Conservation (phyloP, 306 rosid genomes). For the Geum urbanum region DNA sequence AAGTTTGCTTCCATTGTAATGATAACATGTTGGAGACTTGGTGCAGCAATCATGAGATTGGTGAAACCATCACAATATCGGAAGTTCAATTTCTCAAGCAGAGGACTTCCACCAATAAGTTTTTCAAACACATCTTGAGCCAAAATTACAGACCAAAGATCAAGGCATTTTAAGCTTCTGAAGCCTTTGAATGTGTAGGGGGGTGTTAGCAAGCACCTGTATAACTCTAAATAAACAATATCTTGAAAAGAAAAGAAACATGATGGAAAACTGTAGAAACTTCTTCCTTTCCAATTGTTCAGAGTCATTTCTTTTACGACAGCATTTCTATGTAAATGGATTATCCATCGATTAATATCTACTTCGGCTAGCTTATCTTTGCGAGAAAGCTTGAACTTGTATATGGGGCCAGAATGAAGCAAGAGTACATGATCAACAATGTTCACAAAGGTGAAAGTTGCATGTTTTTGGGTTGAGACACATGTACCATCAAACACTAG, state of each 20-base stretch:
- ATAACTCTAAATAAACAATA: too few relatives aligned
- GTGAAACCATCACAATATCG: background rate
- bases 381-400: constrained; percentile 43
- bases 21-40: background rate
- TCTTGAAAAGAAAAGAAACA: background rate
- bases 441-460: too few relatives aligned
- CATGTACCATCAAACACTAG: constrained; percentile 53
- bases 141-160: background rate
- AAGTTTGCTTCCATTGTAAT: too few relatives aligned
- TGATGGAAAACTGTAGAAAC: too few relatives aligned
- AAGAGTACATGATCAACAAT: constrained; percentile 36
- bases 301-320: too few relatives aligned
- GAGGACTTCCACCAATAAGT: background rate
- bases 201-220: background rate
- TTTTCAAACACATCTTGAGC: background rate
- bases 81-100: background rate
- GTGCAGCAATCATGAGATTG: background rate
- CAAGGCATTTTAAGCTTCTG: background rate
- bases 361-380: too few relatives aligned
- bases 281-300: too few relatives aligned
- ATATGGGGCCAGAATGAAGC: constrained; percentile 49
- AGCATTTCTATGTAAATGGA: too few relatives aligned
- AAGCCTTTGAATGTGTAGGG: background rate
- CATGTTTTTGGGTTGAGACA: too few relatives aligned
- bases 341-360: too few relatives aligned